phyloP scores from a whole-genome alignment of 345 rosid genomes.

The Salix koriyanagi region DNA sequence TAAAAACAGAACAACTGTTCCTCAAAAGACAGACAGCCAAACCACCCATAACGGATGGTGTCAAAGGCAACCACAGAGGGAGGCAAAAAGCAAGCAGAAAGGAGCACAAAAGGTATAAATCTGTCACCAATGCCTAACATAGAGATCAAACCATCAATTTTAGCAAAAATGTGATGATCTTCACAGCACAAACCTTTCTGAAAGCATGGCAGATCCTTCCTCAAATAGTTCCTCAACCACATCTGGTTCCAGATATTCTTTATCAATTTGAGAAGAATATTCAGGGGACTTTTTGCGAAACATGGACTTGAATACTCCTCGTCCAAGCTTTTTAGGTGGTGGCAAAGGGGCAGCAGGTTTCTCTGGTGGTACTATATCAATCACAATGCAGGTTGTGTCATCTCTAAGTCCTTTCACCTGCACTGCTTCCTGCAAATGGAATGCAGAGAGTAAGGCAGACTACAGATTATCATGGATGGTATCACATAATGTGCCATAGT shows the following conservation, averaged over 20 bases:
- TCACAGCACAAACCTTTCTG: slow-evolving; percentile 71
- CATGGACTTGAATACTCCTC: slow-evolving; percentile 84
- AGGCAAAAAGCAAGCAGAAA: not conserved
- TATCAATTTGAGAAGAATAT: slow-evolving; percentile 63
- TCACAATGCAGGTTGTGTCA: slow-evolving; percentile 96
- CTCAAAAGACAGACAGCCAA: not conserved
- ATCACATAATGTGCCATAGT: not conserved
- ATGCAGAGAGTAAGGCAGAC: slow-evolving; percentile 1
- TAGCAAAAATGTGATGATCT: slow-evolving; percentile 15
- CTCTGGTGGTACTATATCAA: slow-evolving; percentile 79
- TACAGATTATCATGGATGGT: slow-evolving; percentile 3
- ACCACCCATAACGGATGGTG: not conserved
- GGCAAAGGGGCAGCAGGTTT: slow-evolving; percentile 69
- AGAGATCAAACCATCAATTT: not conserved
- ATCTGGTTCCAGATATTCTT: slow-evolving; percentile 71
- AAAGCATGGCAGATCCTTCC: slow-evolving; percentile 96
- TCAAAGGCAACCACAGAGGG: not conserved
- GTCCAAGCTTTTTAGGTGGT: slow-evolving; percentile 65
- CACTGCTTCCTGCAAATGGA: slow-evolving; percentile 71
- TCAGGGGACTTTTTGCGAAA: slow-evolving; percentile 71
- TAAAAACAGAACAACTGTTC: not conserved
- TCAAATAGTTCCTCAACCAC: slow-evolving; percentile 85
- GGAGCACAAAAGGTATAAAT: not conserved
- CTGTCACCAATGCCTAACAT: not conserved
- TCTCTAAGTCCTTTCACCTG: slow-evolving; percentile 83